These are phyloP conservation scores for Chrysoporthe austroafricana DNA, from an alignment of 2,329 filamentous ascomycete species.

Conservation along the genomic window DNA sequence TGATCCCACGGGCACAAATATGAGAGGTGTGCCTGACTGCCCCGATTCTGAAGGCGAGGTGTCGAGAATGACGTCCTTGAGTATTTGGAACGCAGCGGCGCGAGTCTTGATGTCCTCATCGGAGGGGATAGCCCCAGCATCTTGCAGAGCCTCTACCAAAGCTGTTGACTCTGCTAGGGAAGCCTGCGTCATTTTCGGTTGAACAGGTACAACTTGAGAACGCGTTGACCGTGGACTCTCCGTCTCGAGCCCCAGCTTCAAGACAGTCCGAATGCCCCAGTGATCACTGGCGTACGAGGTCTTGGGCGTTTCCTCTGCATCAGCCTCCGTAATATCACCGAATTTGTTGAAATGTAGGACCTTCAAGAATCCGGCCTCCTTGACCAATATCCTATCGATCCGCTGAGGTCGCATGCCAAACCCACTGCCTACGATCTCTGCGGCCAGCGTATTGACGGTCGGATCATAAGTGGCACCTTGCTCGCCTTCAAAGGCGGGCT, in stretches of 20 bases:
- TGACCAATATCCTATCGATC: conserved; percentile 66
- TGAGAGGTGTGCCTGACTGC: conserved; percentile 44
- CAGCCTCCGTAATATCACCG: conserved; percentile 45
- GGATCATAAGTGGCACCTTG: conserved; percentile 70
- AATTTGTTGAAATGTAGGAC: conserved; percentile 60
- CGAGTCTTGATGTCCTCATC: conserved; percentile 47
- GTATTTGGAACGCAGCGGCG: conserved; percentile 47
- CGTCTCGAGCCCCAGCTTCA: conserved; percentile 35
- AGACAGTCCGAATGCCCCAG: conserved; percentile 57
- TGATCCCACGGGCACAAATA: conserved; percentile 67
- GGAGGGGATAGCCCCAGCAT: conserved; percentile 50
- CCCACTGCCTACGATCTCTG: conserved; percentile 50
- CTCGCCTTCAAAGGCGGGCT: conserved; percentile 58
- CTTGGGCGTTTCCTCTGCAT: conserved; percentile 21
- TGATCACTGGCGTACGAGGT: conserved; percentile 55
- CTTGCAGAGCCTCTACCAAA: conserved; percentile 44
- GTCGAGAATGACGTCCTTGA: conserved; percentile 49
- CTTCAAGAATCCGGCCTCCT: conserved; percentile 43
- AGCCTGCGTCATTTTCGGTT: conserved; percentile 36
- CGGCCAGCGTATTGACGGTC: conserved; percentile 57
- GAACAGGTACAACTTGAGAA: conserved; percentile 40
- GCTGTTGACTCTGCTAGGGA: conserved; percentile 39
- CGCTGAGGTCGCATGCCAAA: conserved; percentile 62
- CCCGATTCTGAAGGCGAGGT: conserved; percentile 18
- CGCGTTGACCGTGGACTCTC: conserved; percentile 28